Base-by-base conservation (phyloP, 192 early-diverging fungal genomes). In the Chytriomyces confervae region DNA sequence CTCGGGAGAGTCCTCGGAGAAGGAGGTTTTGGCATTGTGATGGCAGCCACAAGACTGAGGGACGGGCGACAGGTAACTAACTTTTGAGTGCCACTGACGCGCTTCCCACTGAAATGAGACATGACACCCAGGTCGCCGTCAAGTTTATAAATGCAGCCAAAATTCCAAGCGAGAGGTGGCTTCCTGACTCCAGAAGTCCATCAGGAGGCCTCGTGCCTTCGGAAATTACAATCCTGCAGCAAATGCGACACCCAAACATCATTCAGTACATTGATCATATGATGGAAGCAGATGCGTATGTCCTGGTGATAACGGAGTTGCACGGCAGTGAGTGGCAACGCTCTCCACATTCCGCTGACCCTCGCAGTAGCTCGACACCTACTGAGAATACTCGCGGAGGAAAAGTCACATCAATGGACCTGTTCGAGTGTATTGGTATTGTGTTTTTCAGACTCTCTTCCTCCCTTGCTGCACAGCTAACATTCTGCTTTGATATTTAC, bases 11-110 rank as follows among this genome's bases (percentile, higher is more conserved):
- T 86, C 62, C 65, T 87, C 11, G 86, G 86, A 45, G 86, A 87
- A 24, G 86, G 86, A 3, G 84, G 84, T 6, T 87, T 86, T 67
- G 86, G 86, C 7, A 84, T 87, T 80, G 86, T 87, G 2, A 62
- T 87, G 51, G 84, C 84, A 8, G 86, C 84, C 16, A 81, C 51
- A 4, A 11, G 77, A 4, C 61, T 78, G 23, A 63, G 6, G 50
- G 76, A 75, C 48, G 47, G 60, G 36, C 68, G 36, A 61, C 80
- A 84, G 77, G 82, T 83, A 23, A 62, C 6, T 43, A 13, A 13
- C 27, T 45, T 48, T 60, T 24, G 16, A 24, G 5, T 29, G 29
- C 5, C 27, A 9, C 66, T 46, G 47, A 47, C 66, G 43, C 62
- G 7, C 45, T 63, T 50, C 61, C 57, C n/a, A 36, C 29, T 36